These are phyloP conservation scores for Beta lomatogona DNA, from an alignment of 179 eudicot genomes.

Conservation along the genomic window DNA sequence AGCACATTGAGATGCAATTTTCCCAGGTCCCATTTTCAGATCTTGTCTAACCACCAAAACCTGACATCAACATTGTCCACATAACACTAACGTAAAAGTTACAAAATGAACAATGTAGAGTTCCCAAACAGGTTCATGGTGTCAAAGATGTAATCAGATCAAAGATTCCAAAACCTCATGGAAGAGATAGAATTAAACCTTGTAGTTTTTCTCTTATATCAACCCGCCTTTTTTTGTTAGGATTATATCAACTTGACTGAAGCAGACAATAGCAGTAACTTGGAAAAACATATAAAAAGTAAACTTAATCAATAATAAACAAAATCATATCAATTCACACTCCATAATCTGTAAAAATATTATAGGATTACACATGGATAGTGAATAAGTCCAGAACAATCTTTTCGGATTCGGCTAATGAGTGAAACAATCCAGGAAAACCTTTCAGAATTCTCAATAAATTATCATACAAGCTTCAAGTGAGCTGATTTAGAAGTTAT, in stretches of 20 bases:
- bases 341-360: background rate
- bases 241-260: background rate
- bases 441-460: background rate
- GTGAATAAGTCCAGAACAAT: background rate
- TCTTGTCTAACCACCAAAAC: conserved; percentile 97
- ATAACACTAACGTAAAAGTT: background rate
- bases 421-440: background rate
- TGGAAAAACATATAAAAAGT: background rate
- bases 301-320: background rate
- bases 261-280: background rate
- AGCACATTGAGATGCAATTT: conserved; percentile 97
- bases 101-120: background rate
- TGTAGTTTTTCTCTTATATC: background rate
- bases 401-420: background rate
- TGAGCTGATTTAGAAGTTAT: background rate
- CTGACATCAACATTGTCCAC: conserved; percentile 37
- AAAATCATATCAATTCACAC: background rate
- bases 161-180: background rate
- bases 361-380: background rate
- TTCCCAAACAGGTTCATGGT: background rate
- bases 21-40: conserved; percentile 91
- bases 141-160: background rate
- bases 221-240: background rate
- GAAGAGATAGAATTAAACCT: background rate
- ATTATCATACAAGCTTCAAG: background rate